Evolutionary conservation across 73 alveolate genomes (phyloP).

Genomic region (Paramecium biaurelia): DNA sequence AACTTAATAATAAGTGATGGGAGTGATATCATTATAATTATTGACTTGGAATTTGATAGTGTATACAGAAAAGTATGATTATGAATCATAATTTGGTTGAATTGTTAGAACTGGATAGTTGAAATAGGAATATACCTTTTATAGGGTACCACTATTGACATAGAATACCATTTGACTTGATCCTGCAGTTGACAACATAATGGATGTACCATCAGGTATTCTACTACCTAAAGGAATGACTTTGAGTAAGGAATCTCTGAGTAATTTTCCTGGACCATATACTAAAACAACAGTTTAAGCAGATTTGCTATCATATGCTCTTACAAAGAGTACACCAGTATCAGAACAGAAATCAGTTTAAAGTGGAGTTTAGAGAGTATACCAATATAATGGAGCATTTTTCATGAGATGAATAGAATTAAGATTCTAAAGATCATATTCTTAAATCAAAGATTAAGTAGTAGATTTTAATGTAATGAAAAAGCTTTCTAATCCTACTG

Average conservation of each 20-base stretch:
- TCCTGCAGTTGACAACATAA: conserved; percentile 10
- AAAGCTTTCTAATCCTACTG: conserved; percentile 21
- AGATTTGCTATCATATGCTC: conserved; percentile 32
- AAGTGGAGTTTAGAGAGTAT: neutral
- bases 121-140: conserved; percentile 10
- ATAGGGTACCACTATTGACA: neutral
- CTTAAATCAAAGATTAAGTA: neutral
- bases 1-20: neutral
- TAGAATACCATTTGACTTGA: neutral
- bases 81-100: conserved; percentile 4
- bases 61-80: neutral
- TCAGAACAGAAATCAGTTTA: conserved; percentile 17
- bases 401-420: neutral
- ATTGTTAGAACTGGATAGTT: neutral
- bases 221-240: neutral
- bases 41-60: neutral
- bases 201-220: neutral
- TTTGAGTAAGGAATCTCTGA: neutral
- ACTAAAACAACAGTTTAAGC: conserved; percentile 13
- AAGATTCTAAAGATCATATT: neutral
- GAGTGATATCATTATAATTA: neutral
- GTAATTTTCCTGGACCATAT: neutral
- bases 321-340: conserved; percentile 28
- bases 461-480: neutral
- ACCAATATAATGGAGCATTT: conserved; percentile 32